Conservation (phyloP, 148 eudicot genomes). For the Camellia sinensis region DNA sequence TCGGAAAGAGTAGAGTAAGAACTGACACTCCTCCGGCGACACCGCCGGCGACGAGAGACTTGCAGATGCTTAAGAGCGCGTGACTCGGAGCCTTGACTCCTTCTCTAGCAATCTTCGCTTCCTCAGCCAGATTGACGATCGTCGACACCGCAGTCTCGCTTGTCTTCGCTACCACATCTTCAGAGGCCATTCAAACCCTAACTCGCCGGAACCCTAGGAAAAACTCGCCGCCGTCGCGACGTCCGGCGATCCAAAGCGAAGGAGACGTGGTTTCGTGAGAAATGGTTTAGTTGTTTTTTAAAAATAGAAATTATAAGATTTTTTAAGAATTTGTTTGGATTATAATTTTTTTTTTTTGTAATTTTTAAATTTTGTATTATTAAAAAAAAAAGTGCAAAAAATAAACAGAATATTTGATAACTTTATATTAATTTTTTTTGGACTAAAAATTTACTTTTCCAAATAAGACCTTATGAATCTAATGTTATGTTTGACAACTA, state of each 20-base stretch:
- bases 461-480: too few species aligned
- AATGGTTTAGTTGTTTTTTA: background rate
- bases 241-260: slow-evolving; percentile 12
- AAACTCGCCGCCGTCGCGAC: slow-evolving; percentile 2
- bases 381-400: too few species aligned
- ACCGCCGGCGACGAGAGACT: slow-evolving; percentile 86
- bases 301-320: too few species aligned
- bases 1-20: background rate
- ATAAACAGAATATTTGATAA: too few species aligned
- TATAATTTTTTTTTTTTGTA: too few species aligned
- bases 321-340: too few species aligned
- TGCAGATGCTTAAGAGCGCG: slow-evolving; percentile 50
- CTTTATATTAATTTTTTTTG: too few species aligned
- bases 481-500: too few species aligned
- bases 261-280: background rate
- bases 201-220: slow-evolving; percentile 21
- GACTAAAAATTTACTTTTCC: too few species aligned
- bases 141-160: slow-evolving; percentile 62
- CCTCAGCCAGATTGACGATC: slow-evolving; percentile 76
- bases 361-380: too few species aligned
- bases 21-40: slow-evolving; percentile 81
- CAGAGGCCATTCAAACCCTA: slow-evolving; percentile 63
- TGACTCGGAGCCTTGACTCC: slow-evolving; percentile 58
- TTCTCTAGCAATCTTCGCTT: slow-evolving; percentile 70
- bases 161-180: slow-evolving; percentile 60